Percentiles rank a stretch among this genome's conserved stretches.
Conservation (phyloP, 352 stramenopile genomes). For the Pythium grandisporangium region DNA sequence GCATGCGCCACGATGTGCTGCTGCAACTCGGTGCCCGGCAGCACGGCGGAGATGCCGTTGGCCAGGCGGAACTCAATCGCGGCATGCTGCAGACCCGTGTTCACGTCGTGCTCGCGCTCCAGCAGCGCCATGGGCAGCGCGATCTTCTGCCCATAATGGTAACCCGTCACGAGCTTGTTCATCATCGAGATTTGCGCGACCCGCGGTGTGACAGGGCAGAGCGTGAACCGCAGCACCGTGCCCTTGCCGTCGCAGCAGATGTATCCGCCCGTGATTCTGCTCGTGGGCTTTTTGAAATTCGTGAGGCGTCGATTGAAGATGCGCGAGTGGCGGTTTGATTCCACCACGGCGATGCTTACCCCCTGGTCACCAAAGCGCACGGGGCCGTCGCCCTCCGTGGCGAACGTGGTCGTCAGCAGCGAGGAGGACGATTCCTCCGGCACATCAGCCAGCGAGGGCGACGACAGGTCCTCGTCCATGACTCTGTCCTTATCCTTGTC, state of each 20-base stretch:
- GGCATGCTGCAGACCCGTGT: conserved; percentile 24
- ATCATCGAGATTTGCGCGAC: conserved; percentile 80
- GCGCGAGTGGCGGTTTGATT: conserved; percentile 76
- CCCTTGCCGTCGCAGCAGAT: conserved; percentile 85
- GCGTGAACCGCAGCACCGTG: conserved; percentile 49
- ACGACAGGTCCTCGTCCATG: not conserved
- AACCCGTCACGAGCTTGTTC: conserved; percentile 77
- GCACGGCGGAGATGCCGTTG: conserved; percentile 35
- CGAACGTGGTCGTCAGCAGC: conserved; percentile 3
- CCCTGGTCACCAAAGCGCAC: conserved; percentile 65
- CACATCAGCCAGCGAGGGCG: conserved; percentile 4
- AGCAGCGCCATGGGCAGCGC: conserved; percentile 53
- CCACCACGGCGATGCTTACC: conserved; percentile 62
- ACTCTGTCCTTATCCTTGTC: conserved; percentile 3
- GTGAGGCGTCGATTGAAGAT: conserved; percentile 81
- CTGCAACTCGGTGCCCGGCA: conserved; percentile 38
- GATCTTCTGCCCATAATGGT: conserved; percentile 83
- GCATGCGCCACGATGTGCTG: conserved; percentile 50
- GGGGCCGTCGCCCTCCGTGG: conserved; percentile 8
- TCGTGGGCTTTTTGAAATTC: conserved; percentile 85
- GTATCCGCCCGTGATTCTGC: conserved; percentile 67
- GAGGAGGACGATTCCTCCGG: conserved; percentile 7
- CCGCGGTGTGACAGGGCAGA: conserved; percentile 50
- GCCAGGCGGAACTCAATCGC: conserved; percentile 71
- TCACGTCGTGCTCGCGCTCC: conserved; percentile 23